Conservation (phyloP, 768 basidiomycete genomes). For the Leccinum subtestaceum region DNA sequence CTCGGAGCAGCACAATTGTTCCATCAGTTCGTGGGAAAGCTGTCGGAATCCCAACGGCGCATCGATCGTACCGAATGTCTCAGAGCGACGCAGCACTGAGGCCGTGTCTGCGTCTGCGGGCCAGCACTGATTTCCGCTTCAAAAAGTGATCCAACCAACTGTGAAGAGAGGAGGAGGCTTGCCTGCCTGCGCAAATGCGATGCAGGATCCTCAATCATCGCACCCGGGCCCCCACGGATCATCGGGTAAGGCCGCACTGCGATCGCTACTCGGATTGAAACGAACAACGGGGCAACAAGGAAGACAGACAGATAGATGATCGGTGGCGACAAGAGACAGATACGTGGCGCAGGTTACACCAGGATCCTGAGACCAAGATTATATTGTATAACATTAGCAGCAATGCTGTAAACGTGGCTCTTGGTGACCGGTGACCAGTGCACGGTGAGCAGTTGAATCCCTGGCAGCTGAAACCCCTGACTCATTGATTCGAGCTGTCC, state of each 20-base stretch:
- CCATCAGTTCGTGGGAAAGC: not conserved
- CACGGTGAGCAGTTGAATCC: not conserved
- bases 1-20: not conserved
- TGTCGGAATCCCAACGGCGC: not conserved
- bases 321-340: not conserved
- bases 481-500: not conserved
- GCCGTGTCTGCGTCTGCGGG: conserved; percentile 4
- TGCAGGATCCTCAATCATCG: not conserved
- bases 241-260: not conserved
- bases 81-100: conserved; percentile 7
- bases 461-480: not conserved
- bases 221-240: not conserved
- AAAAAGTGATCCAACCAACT: not conserved
- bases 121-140: not conserved
- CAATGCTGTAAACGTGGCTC: not conserved
- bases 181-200: not conserved
- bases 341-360: not conserved
- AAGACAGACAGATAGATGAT: not conserved
- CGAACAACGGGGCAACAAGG: not conserved
- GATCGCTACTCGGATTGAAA: not conserved
- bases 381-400: not conserved
- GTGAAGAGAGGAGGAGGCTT: not conserved
- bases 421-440: not conserved
- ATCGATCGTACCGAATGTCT: not conserved
- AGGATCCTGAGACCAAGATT: not conserved